A percentile compares a stretch with the other conserved stretches of the same genome.
Evolutionary conservation across 495 filamentous ascomycete species (phyloP).

Genomic region (Eremomyces bilateralis): DNA sequence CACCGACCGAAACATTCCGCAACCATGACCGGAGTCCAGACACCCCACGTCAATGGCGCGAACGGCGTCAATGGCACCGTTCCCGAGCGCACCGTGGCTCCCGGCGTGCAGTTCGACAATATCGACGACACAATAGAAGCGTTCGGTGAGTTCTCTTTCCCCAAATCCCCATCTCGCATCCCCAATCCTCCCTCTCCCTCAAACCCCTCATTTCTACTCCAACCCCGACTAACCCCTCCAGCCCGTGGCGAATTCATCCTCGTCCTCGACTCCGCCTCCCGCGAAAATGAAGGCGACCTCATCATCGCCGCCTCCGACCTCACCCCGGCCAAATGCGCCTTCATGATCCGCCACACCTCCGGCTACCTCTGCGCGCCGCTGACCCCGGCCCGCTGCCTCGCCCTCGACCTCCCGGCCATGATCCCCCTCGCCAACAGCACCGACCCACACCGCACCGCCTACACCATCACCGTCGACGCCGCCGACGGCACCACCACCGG

Average conservation of each 20-base stretch:
- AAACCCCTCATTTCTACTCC: not conserved
- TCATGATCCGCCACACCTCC: conserved; percentile 68
- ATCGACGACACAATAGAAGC: conserved; percentile 71
- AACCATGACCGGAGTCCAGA: no score
- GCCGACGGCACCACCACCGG: conserved; percentile 60
- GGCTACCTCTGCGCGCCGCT: conserved; percentile 83
- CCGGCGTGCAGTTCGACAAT: conserved; percentile 44
- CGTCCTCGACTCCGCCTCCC: conserved; percentile 69
- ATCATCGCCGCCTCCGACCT: conserved; percentile 80
- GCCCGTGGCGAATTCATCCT: conserved; percentile 85
- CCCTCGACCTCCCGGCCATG: conserved; percentile 74
- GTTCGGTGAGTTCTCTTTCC: conserved; percentile 48
- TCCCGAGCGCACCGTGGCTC: conserved; percentile 2
- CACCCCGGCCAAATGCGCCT: conserved; percentile 80
- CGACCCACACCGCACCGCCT: conserved; percentile 79
- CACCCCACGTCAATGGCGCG: no score
- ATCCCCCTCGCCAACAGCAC: conserved; percentile 53
- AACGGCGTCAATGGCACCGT: conserved; percentile 5
- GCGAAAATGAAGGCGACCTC: conserved; percentile 95
- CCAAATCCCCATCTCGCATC: conserved; percentile 1
- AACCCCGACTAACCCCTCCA: conserved; percentile 15
- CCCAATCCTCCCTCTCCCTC: no score
- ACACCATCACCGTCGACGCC: conserved; percentile 73
- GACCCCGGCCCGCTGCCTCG: conserved; percentile 36
- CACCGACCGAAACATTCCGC: no score